Conservation (phyloP, 768 basidiomycete species). For the Multifurca ochricompacta region DNA sequence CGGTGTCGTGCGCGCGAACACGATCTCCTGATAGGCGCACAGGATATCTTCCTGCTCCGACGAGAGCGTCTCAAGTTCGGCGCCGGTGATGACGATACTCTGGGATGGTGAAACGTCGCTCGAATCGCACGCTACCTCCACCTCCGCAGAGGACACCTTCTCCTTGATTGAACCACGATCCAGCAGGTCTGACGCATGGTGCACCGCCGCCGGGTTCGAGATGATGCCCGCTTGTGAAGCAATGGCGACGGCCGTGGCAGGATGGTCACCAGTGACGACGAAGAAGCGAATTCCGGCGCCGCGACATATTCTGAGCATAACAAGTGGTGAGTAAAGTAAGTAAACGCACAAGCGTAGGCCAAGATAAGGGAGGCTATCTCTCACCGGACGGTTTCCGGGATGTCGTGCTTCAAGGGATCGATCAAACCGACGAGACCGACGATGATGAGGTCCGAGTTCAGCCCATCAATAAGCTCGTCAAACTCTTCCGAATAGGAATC, state of each 20-base stretch:
- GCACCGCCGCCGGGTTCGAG: constrained; percentile 31
- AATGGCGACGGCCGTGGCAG: constrained; percentile 54
- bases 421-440: constrained; percentile 54
- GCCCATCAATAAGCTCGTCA: constrained; percentile 35
- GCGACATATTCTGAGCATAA: constrained; percentile 32
- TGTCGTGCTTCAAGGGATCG: constrained; percentile 52
- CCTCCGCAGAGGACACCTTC: constrained; percentile 26
- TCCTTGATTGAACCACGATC: constrained; percentile 26
- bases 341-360: too few relatives aligned
- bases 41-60: constrained; percentile 22
- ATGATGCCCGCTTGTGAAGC: constrained; percentile 56
- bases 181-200: constrained; percentile 33
- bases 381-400: constrained; percentile 37
- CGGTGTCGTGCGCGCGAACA: constrained; percentile 56
- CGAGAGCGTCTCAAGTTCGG: constrained; percentile 23
- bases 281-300: constrained; percentile 54
- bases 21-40: constrained; percentile 39
- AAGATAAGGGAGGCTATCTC: neutral
- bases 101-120: constrained; percentile 18
- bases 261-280: constrained; percentile 57
- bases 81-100: constrained; percentile 38
- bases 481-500: constrained; percentile 31
- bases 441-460: constrained; percentile 40
- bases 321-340: neutral
- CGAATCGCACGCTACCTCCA: neutral